Evolutionary conservation across 2,329 filamentous ascomycete species (phyloP), one percentile per base, ranked within the genome.

Genomic region (Calonectria fujianensis): DNA sequence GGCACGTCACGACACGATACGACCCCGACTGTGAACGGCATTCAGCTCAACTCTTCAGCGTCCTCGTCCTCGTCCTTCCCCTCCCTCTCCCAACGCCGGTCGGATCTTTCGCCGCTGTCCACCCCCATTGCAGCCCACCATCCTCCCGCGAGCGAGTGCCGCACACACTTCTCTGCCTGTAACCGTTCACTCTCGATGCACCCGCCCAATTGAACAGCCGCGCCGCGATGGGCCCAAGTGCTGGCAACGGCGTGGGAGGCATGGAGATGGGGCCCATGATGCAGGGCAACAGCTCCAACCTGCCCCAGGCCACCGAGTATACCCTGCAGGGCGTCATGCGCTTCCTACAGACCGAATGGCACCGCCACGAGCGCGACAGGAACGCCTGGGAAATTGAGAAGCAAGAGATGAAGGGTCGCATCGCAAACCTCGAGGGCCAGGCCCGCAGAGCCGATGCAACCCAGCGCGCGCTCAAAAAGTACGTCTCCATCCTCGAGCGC

Each of bases 381-480:
- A 99, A 99, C 87, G 94, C 96, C 48, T 99, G 97, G 97, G 97
- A 99, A 86, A 99, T 99, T 84, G 97, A 99, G 86, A 94, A 96
- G 83, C 97, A 98, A 82, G 97, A 99, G 88, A 98, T 99, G 97
- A 98, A 98, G 88, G 96, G 95, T 79, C 93, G 97, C 82, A 98
- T 99, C 87, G 96, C 96, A 67, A 94, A 95, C 82, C 91, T 98
- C 78, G 97, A 99, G 86, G 97, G 97, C 70, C 95, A 98, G 79
- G 92, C 94, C 39, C 91, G 96, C 77, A 95, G 96, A 79, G 94
- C 95, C 66, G 97, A 98, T 85, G 94, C 95, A 75, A 92, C 96
- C 73, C 96, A 98, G 81, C 96, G 96, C 85, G 95, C 96, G 41
- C 87, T 98, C 70, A 96, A 95, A 84, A 96, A 96, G 87, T 97